phyloP scores from a whole-genome alignment of 768 basidiomycete genomes.

The Lentinula edodes region DNA sequence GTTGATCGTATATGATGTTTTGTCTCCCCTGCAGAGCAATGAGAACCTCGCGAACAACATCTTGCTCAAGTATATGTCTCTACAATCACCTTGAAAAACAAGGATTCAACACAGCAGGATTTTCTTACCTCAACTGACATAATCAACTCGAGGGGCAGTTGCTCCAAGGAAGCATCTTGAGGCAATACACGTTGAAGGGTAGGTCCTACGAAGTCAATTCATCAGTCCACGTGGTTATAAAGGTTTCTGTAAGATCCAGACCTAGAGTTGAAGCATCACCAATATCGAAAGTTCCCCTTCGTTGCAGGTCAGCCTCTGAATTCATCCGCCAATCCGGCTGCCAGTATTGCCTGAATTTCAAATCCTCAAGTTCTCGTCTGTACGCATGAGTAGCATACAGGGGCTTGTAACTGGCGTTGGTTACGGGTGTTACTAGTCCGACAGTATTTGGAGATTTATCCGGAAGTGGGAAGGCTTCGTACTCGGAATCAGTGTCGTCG shows the following conservation, averaged over 20 bases:
- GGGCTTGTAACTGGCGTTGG: slow-evolving; percentile 10
- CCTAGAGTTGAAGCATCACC: slow-evolving; percentile 73
- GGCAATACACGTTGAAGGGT: slow-evolving; percentile 9
- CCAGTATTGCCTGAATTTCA: slow-evolving; percentile 72
- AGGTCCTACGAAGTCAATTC: slow-evolving; percentile 4
- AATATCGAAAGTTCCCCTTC: slow-evolving; percentile 44
- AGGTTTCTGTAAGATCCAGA: slow-evolving; percentile 16
- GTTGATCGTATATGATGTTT: slow-evolving; percentile 25
- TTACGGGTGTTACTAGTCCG: not conserved
- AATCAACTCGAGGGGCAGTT: slow-evolving; percentile 1
- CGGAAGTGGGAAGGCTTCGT: slow-evolving; percentile 6
- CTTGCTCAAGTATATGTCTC: slow-evolving; percentile 70
- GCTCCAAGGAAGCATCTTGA: not conserved
- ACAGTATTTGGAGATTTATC: not conserved
- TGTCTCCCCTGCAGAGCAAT: slow-evolving; percentile 70
- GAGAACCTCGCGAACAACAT: slow-evolving; percentile 72
- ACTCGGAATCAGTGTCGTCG: slow-evolving; percentile 25
- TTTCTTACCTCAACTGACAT: not conserved
- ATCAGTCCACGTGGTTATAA: not conserved
- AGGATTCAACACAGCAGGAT: not conserved
- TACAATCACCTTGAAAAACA: slow-evolving; percentile 17
- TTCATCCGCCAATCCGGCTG: slow-evolving; percentile 50
- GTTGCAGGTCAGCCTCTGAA: slow-evolving; percentile 9
- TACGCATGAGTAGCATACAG: slow-evolving; percentile 34
- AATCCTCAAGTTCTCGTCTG: slow-evolving; percentile 53